Evolutionary conservation across 257 asterid species (phyloP).

Genomic region (Thymus mandschuricus): DNA sequence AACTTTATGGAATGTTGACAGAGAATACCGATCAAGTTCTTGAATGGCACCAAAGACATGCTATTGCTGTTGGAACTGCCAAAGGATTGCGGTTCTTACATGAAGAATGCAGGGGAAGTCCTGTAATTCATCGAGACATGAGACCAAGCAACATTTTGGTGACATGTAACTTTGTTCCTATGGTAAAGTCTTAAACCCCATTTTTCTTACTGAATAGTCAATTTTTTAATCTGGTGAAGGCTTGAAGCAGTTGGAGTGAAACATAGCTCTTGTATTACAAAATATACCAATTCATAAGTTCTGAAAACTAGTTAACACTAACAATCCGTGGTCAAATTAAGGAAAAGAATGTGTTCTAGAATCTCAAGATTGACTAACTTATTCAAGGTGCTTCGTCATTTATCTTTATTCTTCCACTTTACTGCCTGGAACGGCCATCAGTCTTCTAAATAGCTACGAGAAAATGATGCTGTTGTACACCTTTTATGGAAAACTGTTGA

Average conservation of each 20-base stretch:
- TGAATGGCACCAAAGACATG: slow-evolving; percentile 74
- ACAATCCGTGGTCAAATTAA: background rate
- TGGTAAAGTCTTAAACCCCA: slow-evolving; percentile 42
- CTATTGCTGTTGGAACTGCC: slow-evolving; percentile 78
- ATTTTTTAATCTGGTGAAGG: background rate
- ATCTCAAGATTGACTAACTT: no score
- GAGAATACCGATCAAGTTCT: slow-evolving; percentile 50
- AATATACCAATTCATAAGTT: no score
- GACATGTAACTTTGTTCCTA: slow-evolving; percentile 80
- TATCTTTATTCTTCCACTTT: no score
- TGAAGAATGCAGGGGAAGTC: slow-evolving; percentile 91
- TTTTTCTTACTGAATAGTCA: background rate
- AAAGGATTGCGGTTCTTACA: slow-evolving; percentile 80
- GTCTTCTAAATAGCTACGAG: no score
- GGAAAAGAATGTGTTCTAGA: no score
- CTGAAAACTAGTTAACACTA: background rate
- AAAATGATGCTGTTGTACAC: no score
- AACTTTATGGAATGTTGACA: slow-evolving; percentile 31
- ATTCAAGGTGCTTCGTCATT: no score
- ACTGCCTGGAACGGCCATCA: no score
- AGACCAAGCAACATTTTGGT: slow-evolving; percentile 80
- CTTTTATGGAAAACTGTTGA: no score
- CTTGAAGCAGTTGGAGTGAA: background rate
- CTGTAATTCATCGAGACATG: slow-evolving; percentile 76
- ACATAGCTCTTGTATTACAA: background rate